Conservation (phyloP, 768 basidiomycete genomes). For the Russula ochroleuca region DNA sequence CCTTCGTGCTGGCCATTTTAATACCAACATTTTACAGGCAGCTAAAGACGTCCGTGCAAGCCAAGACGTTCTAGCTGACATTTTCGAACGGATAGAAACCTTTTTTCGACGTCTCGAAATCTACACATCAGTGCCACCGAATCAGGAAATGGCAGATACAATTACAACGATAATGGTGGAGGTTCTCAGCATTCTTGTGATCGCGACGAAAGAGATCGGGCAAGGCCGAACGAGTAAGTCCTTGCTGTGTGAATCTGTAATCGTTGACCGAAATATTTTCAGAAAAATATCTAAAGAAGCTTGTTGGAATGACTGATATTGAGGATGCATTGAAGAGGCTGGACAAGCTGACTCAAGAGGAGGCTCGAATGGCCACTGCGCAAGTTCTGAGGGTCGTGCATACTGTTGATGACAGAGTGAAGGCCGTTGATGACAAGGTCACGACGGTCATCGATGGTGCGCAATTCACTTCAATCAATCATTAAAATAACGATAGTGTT, state of each 20-base stretch:
- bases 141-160: background rate
- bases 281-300: background rate
- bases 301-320: background rate
- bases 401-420: background rate
- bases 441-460: no score
- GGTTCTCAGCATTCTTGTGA: background rate
- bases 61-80: background rate
- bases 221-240: background rate
- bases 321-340: background rate
- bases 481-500: background rate
- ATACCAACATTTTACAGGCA: background rate
- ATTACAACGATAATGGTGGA: background rate
- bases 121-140: background rate
- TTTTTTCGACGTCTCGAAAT: background rate
- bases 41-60: background rate
- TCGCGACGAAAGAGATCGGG: background rate
- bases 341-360: slow-evolving; percentile 3
- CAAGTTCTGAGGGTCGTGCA: background rate
- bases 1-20: background rate
- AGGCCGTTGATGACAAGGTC: background rate
- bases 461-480: no score
- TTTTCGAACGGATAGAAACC: background rate
- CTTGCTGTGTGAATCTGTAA: no score
- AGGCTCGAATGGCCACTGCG: background rate
- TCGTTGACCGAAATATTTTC: background rate